A percentile compares a stretch with the other conserved stretches of the same genome.
These are phyloP conservation scores for Fusarium sp. DNA, from an alignment of 2,329 filamentous ascomycete species.

Conservation along the genomic window DNA sequence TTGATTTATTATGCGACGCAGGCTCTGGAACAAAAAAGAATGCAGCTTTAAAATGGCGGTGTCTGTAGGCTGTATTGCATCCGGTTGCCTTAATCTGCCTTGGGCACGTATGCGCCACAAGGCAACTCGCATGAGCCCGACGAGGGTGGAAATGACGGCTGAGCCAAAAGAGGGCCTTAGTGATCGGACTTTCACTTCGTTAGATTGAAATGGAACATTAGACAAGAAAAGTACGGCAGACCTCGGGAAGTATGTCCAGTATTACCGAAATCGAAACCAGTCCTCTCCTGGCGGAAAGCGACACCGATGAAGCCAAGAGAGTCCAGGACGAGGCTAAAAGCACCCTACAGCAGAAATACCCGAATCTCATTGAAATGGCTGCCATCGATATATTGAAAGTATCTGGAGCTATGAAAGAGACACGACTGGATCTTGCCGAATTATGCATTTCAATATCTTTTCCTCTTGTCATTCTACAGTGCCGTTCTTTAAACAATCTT, in stretches of 20 bases:
- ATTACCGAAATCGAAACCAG: background rate
- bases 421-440: background rate
- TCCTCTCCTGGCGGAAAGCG: background rate
- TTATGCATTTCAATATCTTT: background rate
- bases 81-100: background rate
- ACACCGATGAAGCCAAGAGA: background rate
- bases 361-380: background rate
- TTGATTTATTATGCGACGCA: background rate
- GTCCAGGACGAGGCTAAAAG: background rate
- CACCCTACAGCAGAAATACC: background rate
- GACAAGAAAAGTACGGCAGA: background rate
- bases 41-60: background rate
- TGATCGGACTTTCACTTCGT: fast-evolving
- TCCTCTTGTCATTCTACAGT: background rate
- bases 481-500: background rate
- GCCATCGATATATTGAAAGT: background rate
- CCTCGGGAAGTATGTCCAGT: background rate
- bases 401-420: background rate
- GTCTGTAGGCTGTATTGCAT: background rate
- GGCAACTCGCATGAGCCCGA: background rate
- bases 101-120: background rate
- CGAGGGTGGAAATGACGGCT: background rate
- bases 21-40: fast-evolving
- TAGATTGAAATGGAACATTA: background rate
- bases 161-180: background rate